Evolutionary conservation across 2,329 filamentous ascomycete species (phyloP), one percentile per base, ranked within the genome.

Genomic region (Penicillium capsulatum): DNA sequence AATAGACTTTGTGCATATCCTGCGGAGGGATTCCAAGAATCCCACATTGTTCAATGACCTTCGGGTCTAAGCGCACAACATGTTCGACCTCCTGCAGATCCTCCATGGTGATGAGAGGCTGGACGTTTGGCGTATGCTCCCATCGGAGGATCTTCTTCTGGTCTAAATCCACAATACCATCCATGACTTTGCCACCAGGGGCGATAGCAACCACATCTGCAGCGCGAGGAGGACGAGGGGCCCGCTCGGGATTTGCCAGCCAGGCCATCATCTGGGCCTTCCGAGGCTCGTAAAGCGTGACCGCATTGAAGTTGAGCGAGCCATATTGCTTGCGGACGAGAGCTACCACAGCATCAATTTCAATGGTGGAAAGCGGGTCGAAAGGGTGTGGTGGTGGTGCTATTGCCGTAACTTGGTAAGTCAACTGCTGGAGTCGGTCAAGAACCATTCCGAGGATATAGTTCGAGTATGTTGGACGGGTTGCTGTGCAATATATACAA

Each of bases 1-100:
- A 94, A 71, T 94, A 95, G 33, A 96, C 86, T 68, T 95, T 95
- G 72, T 92, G 72, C 90, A 96, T 95, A 45, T 94, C 86, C 51
- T 85, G 76, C 40, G 75, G 75, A 9, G 86, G 79, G 44, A 96
- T 86, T 1, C 90, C 90, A 43, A 88, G 77, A 44, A 95, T 77
- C 5, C 77, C 78, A 58, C 90, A 96, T 65, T 95, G 89, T 66
- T 95, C 87, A 51, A 95, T 92, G 44, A 95, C 88, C 55, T 84
- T 85, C 10, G 86, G 79, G 59, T 95, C 87, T 54, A 80, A 81
- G 50, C 89, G 79, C 44, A 81, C 79, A 31, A 90, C 68, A 40
- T 77, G 73, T 66, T 96, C 90, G 1, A 94, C 89, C 39, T 80
- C 75, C 54, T 88, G 79, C 24, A 95, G 74, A 62, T 95, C 90